Conservation (phyloP, 2,329 filamentous ascomycete genomes). For the Hyphodiscus sp. region DNA sequence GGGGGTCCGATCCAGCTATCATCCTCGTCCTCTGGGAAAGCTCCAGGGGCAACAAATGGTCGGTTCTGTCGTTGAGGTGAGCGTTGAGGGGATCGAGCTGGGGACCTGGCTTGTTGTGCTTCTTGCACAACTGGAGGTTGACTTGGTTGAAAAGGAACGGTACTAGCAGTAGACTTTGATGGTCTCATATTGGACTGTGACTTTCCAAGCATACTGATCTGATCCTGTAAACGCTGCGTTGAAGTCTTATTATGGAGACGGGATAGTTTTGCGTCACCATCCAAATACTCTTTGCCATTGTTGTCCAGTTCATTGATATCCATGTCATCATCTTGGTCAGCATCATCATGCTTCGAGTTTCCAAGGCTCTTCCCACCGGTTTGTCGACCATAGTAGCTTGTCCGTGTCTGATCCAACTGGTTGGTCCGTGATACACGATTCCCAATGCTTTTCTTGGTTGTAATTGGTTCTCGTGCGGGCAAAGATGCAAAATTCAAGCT, state of each 20-base stretch:
- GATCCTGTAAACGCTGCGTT: slow-evolving; percentile 88
- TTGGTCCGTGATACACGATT: slow-evolving; percentile 68
- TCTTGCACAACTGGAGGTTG: slow-evolving; percentile 14
- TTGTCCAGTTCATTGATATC: slow-evolving; percentile 38
- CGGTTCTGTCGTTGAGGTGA: slow-evolving; percentile 12
- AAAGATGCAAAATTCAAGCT: slow-evolving; percentile 92
- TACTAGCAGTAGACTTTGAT: slow-evolving; percentile 29
- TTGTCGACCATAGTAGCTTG: slow-evolving; percentile 66
- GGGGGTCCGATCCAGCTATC: slow-evolving; percentile 59
- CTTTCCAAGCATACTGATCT: slow-evolving; percentile 70
- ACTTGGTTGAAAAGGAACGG: slow-evolving; percentile 12
- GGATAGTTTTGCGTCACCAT: slow-evolving; percentile 38
- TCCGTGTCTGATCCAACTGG: slow-evolving; percentile 66
- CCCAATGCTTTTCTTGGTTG: slow-evolving; percentile 76
- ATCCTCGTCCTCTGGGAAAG: slow-evolving; percentile 52
- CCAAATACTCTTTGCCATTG: slow-evolving; percentile 33
- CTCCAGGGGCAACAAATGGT: slow-evolving; percentile 42
- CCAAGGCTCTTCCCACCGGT: slow-evolving; percentile 70
- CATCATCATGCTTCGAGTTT: slow-evolving; percentile 33
- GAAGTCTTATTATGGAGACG: slow-evolving; percentile 76
- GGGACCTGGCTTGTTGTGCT: slow-evolving; percentile 10
- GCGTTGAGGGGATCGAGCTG: slow-evolving; percentile 12
- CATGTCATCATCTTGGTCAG: slow-evolving; percentile 50
- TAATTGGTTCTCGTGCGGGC: slow-evolving; percentile 82
- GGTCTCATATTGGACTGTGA: slow-evolving; percentile 33